Evolutionary conservation across 352 stramenopile species (phyloP).

Genomic region (Pythium phragmiticola): DNA sequence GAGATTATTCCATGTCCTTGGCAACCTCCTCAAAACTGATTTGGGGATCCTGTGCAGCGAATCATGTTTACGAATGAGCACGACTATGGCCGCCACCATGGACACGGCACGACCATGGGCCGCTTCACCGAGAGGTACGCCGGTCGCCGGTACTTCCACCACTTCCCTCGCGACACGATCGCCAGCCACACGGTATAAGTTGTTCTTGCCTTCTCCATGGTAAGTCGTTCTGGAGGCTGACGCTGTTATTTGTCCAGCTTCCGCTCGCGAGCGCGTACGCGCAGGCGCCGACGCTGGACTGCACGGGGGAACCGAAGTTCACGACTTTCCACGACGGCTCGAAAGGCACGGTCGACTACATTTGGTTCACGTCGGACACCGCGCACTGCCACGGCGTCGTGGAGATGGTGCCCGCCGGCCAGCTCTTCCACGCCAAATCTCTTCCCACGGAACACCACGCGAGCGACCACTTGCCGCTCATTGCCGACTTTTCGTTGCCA

Average conservation of each 20-base stretch:
- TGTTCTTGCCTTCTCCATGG: not conserved
- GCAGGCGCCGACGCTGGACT: conserved; percentile 39
- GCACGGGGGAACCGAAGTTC: conserved; percentile 69
- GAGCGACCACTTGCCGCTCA: conserved; percentile 68
- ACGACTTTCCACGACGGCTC: conserved; percentile 64
- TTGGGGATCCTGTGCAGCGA: conserved; percentile 2
- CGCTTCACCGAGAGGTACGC: conserved; percentile 18
- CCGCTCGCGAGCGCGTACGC: conserved; percentile 63
- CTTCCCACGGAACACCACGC: conserved; percentile 54
- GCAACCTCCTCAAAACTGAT: not conserved
- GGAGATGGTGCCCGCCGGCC: conserved; percentile 51
- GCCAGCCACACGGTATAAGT: conserved; percentile 15
- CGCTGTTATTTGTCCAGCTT: conserved; percentile 30
- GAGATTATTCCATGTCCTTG: not conserved
- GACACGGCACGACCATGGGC: conserved; percentile 27
- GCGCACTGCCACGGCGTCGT: conserved; percentile 63
- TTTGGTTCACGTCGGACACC: conserved; percentile 54
- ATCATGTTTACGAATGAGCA: conserved; percentile 21
- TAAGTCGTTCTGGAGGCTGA: not conserved
- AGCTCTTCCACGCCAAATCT: conserved; percentile 48
- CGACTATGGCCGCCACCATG: conserved; percentile 23
- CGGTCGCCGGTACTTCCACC: conserved; percentile 22
- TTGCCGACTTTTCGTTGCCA: conserved; percentile 54
- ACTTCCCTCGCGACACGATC: conserved; percentile 23
- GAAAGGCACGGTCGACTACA: conserved; percentile 68